Evolutionary conservation across 2,329 filamentous ascomycete genomes (phyloP), one percentile per base, ranked within the genome.

Genomic region (Aspergillus arachidicola): DNA sequence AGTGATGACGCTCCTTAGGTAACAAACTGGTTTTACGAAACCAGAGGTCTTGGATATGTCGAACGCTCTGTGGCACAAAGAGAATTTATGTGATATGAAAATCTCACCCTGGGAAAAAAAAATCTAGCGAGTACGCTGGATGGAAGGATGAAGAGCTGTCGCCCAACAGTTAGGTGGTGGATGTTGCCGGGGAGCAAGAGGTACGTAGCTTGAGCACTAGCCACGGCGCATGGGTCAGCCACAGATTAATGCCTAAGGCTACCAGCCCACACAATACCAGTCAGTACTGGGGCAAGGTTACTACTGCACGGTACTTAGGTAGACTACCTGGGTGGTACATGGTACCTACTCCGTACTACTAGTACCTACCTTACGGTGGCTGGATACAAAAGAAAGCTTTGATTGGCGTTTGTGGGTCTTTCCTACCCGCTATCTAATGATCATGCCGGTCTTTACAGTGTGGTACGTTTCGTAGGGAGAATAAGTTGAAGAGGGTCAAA

Each of bases 1-100:
- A 68, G 59, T 62, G 66, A 72, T 70, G 66, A 70, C 68, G 68
- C 68, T 71, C 65, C 67, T 66, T 55, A 12, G 59, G 32, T 58
- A 61, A 61, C 61, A 64, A 59, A 57, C 61, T 45, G 46, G 32
- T 46, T 23, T 59, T 10, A 50, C 46, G 46, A 41, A 55, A 38
- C 53, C 26, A 32, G 51, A 41, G 30, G 46, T 23, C n/a, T 21
- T 21, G 9, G 19, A 34, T 6, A 51, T 32, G 16, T 51, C 51
- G n/a, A 26, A 36, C 6, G 38, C 6, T 4, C 16, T 32, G 36
- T 38, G 11, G n/a, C 11, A 3, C 10, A 38, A 34, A 12, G 32
- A 38, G 16, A 10, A 16, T 5, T 14, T 38, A 36, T 38, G 14
- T 38, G 21, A 36, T 21, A 36, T 53, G 16, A 3, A 23, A 23